Evolutionary conservation across 2,329 filamentous ascomycete genomes (phyloP), one percentile per base, ranked within the genome.

Genomic region (Phialophora expanda): DNA sequence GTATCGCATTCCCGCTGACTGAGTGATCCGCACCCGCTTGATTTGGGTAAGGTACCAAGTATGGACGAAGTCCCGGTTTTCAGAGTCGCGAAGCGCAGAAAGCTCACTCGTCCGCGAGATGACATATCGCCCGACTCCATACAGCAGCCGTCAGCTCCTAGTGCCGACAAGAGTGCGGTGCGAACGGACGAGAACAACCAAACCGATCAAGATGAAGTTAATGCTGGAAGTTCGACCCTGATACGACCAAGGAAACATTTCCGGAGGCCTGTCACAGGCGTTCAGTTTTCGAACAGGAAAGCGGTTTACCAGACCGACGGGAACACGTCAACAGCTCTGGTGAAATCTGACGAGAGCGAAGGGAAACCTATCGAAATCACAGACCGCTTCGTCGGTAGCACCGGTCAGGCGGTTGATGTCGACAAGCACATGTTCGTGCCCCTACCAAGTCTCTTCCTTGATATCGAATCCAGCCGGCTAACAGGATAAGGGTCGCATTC

Each of bases 401-500:
- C 85, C 0, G 87, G 86, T 1, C 84, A 86, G 70, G 81, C 83
- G 3, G 81, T 83, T 20, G 85, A 87, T 63, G 80, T 82, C 44
- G 85, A 89, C 73, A 85, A 82, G 75, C 86, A 89, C 76, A 87
- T 89, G 87, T 89, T 84, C 83, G 86, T 81, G 63, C 61, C 59
- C 64, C 61, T 14, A 44, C 20, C 8, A 55, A 30, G n/a, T 22
- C 17, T 20, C 11, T 20, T 34, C 8, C 4, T 17, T 12, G 24
- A 17, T 30, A 30, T 17, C 34, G 53, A 30, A 71, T 73, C 72
- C 75, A 73, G 72, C 70, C 68, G 73, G 79, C 85, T 89, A 84
- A 89, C 85, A 78, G 78, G 79, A 81, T 83, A 84, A 89, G 87
- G 86, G 85, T 85, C 81, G 83, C 83, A 72, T 89, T 85, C 79